Evolutionary conservation across 2,329 filamentous ascomycete species (phyloP).

Genomic region (Stemphylium beticola): DNA sequence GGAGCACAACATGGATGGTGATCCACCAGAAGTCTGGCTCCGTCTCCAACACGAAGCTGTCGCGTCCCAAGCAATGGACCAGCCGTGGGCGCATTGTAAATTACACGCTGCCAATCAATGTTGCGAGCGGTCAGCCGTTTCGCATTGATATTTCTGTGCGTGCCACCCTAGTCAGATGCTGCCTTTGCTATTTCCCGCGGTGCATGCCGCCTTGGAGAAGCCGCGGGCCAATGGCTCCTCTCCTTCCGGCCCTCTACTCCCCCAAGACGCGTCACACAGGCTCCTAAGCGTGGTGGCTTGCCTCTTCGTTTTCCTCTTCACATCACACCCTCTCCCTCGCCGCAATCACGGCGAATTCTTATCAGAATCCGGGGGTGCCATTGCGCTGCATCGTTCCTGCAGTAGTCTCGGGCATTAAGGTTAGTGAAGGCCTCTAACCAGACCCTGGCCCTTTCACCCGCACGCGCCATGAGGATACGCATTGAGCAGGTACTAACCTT

Average conservation of each 20-base stretch:
- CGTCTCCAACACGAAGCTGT: not conserved
- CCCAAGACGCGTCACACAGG: constrained; percentile 1
- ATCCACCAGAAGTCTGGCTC: not conserved
- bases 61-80: not conserved
- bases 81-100: constrained; percentile 1
- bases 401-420: constrained; percentile 21
- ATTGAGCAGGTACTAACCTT: constrained; percentile 15
- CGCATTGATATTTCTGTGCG: constrained; percentile 8
- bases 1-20: not conserved
- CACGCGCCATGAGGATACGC: constrained; percentile 18
- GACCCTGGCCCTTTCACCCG: constrained; percentile 28
- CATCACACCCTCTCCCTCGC: not conserved
- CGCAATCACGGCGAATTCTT: not conserved
- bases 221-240: constrained; percentile 4
- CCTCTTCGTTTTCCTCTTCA: not conserved
- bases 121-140: constrained; percentile 6
- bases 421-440: constrained; percentile 8
- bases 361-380: constrained; percentile 13
- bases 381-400: constrained; percentile 20
- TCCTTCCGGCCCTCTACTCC: not conserved
- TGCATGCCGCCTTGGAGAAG: constrained; percentile 2
- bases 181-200: constrained; percentile 6
- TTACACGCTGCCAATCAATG: constrained; percentile 4
- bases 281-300: not conserved
- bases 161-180: constrained; percentile 3